Conservation (phyloP, 2,329 filamentous ascomycete species). For the Fusarium pseudocircinatum region DNA sequence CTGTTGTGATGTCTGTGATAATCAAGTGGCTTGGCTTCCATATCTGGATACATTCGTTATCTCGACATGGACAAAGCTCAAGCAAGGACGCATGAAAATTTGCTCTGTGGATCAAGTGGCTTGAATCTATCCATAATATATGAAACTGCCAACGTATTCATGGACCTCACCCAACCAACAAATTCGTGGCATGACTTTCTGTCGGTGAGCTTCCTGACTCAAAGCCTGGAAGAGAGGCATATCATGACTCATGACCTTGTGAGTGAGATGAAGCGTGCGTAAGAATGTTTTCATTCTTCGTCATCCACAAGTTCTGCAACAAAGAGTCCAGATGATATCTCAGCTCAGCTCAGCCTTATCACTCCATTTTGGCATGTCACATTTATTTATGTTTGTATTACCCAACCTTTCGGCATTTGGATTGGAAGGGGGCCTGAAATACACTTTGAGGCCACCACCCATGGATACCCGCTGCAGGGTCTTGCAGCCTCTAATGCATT, state of each 20-base stretch:
- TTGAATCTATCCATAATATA: background rate
- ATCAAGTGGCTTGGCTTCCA: background rate
- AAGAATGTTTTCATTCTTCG: background rate
- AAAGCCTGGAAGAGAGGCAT: background rate
- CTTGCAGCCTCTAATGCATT: conserved; percentile 8
- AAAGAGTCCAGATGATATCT: background rate
- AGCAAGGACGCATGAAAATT: background rate
- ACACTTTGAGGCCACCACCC: background rate
- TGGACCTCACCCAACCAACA: background rate
- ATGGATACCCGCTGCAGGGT: conserved; percentile 11
- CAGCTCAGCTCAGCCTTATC: background rate
- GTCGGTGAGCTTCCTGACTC: background rate
- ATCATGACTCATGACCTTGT: background rate
- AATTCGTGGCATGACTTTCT: background rate
- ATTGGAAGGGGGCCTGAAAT: background rate
- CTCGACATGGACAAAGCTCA: background rate
- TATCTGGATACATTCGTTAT: background rate
- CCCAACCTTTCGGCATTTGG: background rate
- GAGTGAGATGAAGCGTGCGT: background rate
- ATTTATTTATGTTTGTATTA: background rate
- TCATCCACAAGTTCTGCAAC: too few species aligned
- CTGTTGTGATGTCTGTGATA: background rate
- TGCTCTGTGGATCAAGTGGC: background rate
- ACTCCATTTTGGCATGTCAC: background rate
- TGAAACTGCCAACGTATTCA: background rate